Evolutionary conservation across 208 protist genomes (phyloP), one percentile per base, ranked within the genome.

Genomic region (Trypanosoma lewisi): DNA sequence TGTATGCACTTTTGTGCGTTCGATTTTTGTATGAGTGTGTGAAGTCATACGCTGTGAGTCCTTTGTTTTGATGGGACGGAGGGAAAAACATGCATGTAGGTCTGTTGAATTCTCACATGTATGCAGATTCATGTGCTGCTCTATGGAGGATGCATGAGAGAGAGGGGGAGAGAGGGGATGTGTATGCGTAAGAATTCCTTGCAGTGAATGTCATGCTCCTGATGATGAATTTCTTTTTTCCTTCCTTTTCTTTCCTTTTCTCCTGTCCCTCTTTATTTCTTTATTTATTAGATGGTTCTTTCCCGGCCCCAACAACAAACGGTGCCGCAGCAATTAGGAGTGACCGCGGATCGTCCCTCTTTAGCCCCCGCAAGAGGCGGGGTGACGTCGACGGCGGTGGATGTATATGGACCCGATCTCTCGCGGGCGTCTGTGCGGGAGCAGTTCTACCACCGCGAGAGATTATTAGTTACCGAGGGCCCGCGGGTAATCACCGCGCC

Each of bases 371-470:
- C 16, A 19, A 14, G 2, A 47, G n/a, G 3, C 16, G 42, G 42
- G n/a, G n/a, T n/a, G n/a, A n/a, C n/a, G n/a, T 28, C n/a, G 25
- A 7, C 42, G 2, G 1, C 16, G 42, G 16, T 19, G 9, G 1
- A 47, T 2, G 2, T 21, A 21, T 47, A 25, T 1, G 1, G 16
- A 47, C 2, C 3, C 14, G 42, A 47, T 25, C 30, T 31, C 19
- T n/a, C 8, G n/a, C 34, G 33, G 12, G 19, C 14, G 17, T 25
- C 23, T 23, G 17, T 21, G 23, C 31, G 65, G n/a, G 17, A 50
- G 7, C 53, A 77, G 14, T 83, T 61, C 27, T 71, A 84, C 58
- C 78, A 59, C 52, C 79, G 77, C 2, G 76, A 67, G 0, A 67
- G 65, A 21, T 12, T 66, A 14, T 50, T 37, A 48, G 58, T 82